Evolutionary conservation across 495 filamentous ascomycete genomes (phyloP).

Genomic region (Physcia stellaris): DNA sequence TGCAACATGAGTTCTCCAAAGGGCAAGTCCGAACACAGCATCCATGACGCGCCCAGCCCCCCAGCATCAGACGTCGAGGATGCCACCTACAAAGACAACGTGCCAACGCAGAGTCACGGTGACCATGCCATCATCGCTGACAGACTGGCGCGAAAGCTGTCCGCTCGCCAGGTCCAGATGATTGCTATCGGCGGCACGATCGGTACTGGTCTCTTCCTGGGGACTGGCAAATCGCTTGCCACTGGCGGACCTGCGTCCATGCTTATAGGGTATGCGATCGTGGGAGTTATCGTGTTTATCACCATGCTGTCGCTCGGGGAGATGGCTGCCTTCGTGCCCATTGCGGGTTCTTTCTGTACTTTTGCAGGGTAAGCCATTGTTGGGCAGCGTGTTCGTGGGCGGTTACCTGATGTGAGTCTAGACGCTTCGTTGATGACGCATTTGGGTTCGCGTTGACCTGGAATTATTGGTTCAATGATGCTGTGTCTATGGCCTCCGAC

Average conservation of each 20-base stretch:
- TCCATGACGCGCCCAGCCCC: too few species aligned
- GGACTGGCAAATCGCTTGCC: slow-evolving; percentile 43
- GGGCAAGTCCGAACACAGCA: too few species aligned
- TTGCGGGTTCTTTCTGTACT: slow-evolving; percentile 38
- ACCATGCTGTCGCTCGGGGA: slow-evolving; percentile 38
- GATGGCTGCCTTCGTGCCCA: slow-evolving; percentile 36
- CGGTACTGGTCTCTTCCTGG: slow-evolving; percentile 52
- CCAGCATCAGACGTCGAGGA: slow-evolving; percentile 23
- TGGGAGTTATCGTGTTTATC: slow-evolving; percentile 34
- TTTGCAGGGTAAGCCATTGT: slow-evolving; percentile 32
- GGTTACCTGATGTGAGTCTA: slow-evolving; percentile 8
- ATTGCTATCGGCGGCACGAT: slow-evolving; percentile 51
- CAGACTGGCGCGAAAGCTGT: slow-evolving; percentile 24
- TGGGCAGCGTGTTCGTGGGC: neutral
- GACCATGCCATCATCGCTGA: slow-evolving; percentile 18
- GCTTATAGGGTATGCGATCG: slow-evolving; percentile 40
- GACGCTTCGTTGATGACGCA: slow-evolving; percentile 18
- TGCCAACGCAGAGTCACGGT: slow-evolving; percentile 2
- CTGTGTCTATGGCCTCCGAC: slow-evolving; percentile 40
- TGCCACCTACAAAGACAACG: slow-evolving; percentile 9
- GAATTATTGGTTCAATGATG: slow-evolving; percentile 51
- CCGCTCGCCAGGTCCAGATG: slow-evolving; percentile 45
- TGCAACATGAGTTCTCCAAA: too few species aligned
- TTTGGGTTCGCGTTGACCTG: slow-evolving; percentile 35
- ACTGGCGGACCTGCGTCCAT: slow-evolving; percentile 49